phyloP scores from a whole-genome alignment of 2,329 filamentous ascomycete species.

The Ceratocystis lukuohia region DNA sequence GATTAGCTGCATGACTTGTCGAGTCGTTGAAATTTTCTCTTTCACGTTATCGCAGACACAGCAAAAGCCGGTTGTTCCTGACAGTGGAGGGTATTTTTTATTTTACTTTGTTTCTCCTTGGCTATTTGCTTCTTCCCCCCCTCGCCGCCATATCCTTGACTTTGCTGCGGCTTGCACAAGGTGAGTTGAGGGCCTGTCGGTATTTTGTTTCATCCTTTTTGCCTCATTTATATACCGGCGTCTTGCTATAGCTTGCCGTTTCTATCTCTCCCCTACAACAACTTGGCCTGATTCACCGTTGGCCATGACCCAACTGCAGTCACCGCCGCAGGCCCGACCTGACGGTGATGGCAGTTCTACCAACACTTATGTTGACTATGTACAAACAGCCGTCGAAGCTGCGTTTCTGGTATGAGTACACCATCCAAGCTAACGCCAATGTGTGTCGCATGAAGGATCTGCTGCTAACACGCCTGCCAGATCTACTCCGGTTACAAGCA shows the following conservation, averaged over 20 bases:
- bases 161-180: background rate
- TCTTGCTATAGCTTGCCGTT: too few species aligned
- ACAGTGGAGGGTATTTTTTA: background rate
- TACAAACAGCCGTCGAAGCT: background rate
- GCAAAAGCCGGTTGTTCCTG: too few species aligned
- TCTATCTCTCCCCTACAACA: background rate
- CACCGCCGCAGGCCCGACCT: background rate
- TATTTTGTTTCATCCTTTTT: background rate
- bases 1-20: background rate
- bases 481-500: conserved; percentile 10
- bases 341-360: background rate
- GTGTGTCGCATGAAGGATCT: background rate
- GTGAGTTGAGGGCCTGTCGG: background rate
- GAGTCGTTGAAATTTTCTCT: background rate
- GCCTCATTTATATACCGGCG: too few species aligned
- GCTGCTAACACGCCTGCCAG: background rate
- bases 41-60: too few species aligned
- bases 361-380: background rate
- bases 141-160: background rate
- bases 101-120: background rate
- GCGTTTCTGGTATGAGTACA: background rate
- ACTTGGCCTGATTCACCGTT: background rate
- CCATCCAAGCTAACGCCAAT: background rate
- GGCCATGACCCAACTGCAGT: background rate
- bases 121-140: background rate